A percentile compares a stretch with the other conserved stretches of the same genome.
Conservation (phyloP, 106 monocot genomes). For the Cymbidium sinense region DNA sequence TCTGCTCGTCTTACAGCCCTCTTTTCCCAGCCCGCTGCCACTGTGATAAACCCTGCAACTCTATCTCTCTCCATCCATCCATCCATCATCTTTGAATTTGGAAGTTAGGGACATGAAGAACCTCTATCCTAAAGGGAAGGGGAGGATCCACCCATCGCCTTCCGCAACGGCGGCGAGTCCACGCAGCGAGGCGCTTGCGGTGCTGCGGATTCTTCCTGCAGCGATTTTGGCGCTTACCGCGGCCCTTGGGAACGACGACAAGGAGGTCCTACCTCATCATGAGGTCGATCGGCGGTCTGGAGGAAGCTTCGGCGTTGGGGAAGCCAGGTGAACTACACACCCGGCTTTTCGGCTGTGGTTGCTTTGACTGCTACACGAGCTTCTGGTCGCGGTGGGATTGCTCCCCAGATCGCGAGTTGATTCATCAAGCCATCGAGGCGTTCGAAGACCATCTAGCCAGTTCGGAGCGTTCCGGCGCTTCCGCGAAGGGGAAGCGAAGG, state of each 20-base stretch:
- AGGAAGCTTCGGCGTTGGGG: slow-evolving; percentile 1
- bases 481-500: no score
- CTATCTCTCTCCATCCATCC: background rate
- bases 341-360: slow-evolving; percentile 36
- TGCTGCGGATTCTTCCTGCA: slow-evolving; percentile 17
- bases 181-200: slow-evolving; percentile 8
- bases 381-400: slow-evolving; percentile 58
- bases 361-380: slow-evolving; percentile 55
- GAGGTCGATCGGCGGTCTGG: slow-evolving; percentile 7
- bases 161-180: background rate
- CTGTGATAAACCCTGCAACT: background rate
- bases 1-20: background rate
- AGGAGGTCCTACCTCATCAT: slow-evolving; percentile 27
- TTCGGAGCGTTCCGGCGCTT: slow-evolving; percentile 16
- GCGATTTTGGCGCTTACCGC: slow-evolving; percentile 19
- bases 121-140: slow-evolving; percentile 40
- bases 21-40: background rate
- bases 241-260: slow-evolving; percentile 17
- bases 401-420: slow-evolving; percentile 37
- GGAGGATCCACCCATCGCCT: slow-evolving; percentile 47
- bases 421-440: slow-evolving; percentile 56
- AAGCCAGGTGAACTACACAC: slow-evolving; percentile 8
- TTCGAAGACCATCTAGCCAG: slow-evolving; percentile 47
- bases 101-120: slow-evolving; percentile 22
- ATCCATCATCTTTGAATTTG: background rate